phyloP scores from a whole-genome alignment of 306 rosid species.

The Corylus heterophylla region DNA sequence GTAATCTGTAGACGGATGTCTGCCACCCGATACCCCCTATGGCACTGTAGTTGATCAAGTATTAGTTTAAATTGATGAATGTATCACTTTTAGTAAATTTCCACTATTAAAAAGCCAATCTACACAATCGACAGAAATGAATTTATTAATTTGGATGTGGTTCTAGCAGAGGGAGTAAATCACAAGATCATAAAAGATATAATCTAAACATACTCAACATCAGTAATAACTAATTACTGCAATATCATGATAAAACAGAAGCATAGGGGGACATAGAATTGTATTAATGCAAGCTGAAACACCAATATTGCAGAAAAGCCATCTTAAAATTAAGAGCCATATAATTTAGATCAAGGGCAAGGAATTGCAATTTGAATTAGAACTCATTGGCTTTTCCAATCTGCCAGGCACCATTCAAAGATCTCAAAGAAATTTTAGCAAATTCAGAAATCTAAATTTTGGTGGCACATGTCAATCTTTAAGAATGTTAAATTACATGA shows the following conservation, averaged over 20 bases:
- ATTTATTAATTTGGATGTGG: neutral
- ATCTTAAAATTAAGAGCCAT: neutral
- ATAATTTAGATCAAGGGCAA: too few relatives aligned
- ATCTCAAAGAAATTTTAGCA: too few relatives aligned
- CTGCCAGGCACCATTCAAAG: too few relatives aligned
- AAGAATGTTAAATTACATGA: neutral
- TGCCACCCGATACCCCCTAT: conserved; percentile 25
- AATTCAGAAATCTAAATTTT: too few relatives aligned
- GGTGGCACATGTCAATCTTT: neutral
- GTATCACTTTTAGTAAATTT: neutral
- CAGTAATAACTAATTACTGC: too few relatives aligned
- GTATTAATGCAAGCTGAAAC: neutral
- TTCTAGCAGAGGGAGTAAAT: neutral
- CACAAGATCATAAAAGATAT: neutral
- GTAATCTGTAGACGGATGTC: conserved; percentile 34
- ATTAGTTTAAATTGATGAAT: neutral
- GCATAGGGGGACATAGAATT: too few relatives aligned
- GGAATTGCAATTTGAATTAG: too few relatives aligned
- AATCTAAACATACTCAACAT: neutral
- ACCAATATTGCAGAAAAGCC: neutral
- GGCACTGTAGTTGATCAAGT: conserved; percentile 22
- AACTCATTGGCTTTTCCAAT: too few relatives aligned
- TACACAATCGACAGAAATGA: neutral
- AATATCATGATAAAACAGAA: too few relatives aligned
- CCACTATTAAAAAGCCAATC: neutral